Conservation (phyloP, 192 early-diverging fungal genomes). For the Podila minutissima region DNA sequence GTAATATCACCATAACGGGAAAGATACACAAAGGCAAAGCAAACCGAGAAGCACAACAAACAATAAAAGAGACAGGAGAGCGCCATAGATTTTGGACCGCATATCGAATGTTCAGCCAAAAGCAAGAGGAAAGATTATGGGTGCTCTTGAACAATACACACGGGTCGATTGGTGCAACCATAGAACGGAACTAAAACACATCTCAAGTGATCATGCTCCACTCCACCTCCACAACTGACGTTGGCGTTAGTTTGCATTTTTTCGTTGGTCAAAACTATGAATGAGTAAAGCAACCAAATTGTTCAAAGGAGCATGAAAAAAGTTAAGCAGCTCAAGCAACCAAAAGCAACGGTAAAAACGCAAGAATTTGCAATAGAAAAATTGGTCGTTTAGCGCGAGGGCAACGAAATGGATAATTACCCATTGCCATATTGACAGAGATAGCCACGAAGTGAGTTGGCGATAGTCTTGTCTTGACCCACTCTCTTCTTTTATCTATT, state of each 20-base stretch:
- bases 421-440: too few species aligned
- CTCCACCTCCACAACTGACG: neutral
- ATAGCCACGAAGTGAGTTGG: too few species aligned
- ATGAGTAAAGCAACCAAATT: neutral
- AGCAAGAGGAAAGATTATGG: neutral
- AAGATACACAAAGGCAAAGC: neutral
- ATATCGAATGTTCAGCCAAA: neutral
- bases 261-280: neutral
- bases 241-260: neutral
- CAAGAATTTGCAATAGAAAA: too few species aligned
- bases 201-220: slow-evolving; percentile 2
- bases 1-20: slow-evolving; percentile 4
- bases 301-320: neutral
- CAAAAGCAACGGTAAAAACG: too few species aligned
- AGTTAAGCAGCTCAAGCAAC: neutral
- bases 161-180: neutral
- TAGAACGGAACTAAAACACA: neutral
- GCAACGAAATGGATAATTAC: too few species aligned
- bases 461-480: too few species aligned
- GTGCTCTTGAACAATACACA: neutral
- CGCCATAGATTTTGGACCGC: neutral
- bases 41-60: too few species aligned
- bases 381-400: too few species aligned
- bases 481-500: too few species aligned
- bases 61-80: too few species aligned